Evolutionary conservation across 768 basidiomycete species (phyloP), one percentile per base, ranked within the genome.

Genomic region (Phaeolepiota aurea): DNA sequence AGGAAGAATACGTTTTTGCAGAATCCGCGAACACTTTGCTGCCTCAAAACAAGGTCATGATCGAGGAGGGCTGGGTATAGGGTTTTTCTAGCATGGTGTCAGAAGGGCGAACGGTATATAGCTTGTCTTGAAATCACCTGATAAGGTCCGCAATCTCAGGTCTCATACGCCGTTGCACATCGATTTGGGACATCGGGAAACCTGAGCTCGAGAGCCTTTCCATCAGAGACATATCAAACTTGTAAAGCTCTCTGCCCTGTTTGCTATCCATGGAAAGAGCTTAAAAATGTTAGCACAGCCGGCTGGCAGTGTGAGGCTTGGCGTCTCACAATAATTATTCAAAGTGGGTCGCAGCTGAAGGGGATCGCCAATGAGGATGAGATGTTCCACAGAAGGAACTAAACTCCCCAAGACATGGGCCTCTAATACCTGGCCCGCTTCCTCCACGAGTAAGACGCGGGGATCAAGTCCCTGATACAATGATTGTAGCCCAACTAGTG

Each of bases 351-450:
- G 73, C 1, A 89, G 66, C 57, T 88, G 87, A 1, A 73, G 64
- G 4, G 86, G 87, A 46, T 89, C 87, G 0, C 87, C 87, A n/a
- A 88, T 87, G 32, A 79, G 63, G 43, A 89, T 85, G 15, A 88
- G 62, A 28, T 88, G 85, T 43, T 87, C 70, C 0, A 87, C 69
- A 2, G 77, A 74, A 0, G 71, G 68, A 2, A 83, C 82, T 1
- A 87, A 63, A 25, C 69, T 73, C 2, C 72, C 74, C 3, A 87
- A 55, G 12, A 87, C 68, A 46, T 88, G 86, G 2, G 86, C 80
- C 57, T 88, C 86, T 20, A 88, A 67, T 1, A 87, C 82, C 57
- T 89, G 86, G 0, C 86, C 87, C 0, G 87, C 86, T 53, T 88
- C 87, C 55, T 89, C 85, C 0, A 88, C 79, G 36, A 88, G 59